Percentiles rank a stretch among this genome's conserved stretches.
Evolutionary conservation across 495 filamentous ascomycete genomes (phyloP).

Genomic region (Hypoxylon lienhwacheense): DNA sequence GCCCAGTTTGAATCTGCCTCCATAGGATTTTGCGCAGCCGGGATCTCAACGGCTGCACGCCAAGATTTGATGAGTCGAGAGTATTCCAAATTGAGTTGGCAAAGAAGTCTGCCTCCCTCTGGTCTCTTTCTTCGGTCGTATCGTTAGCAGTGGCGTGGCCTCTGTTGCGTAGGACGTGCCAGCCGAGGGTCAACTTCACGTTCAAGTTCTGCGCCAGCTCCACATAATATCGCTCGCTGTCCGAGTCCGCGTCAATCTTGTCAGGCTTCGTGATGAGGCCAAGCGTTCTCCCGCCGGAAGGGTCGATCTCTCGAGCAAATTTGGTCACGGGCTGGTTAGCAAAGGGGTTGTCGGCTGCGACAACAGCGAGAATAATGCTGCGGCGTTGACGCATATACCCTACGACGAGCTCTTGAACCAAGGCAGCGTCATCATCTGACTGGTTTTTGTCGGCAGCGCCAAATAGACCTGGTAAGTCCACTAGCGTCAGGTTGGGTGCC

Average conservation of each 20-base stretch:
- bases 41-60: constrained; percentile 20
- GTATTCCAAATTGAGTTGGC: constrained; percentile 18
- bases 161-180: constrained; percentile 55
- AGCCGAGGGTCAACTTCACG: constrained; percentile 50
- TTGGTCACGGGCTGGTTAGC: constrained; percentile 53
- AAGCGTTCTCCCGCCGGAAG: constrained; percentile 45
- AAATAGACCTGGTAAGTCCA: constrained; percentile 59
- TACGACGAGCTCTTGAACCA: constrained; percentile 50
- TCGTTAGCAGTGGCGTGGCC: constrained; percentile 41
- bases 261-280: constrained; percentile 60
- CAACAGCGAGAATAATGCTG: constrained; percentile 56
- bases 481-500: constrained; percentile 55
- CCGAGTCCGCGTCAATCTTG: constrained; percentile 44
- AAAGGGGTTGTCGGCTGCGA: constrained; percentile 54
- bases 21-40: constrained; percentile 29
- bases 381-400: constrained; percentile 51
- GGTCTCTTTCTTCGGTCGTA: constrained; percentile 40
- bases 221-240: constrained; percentile 45
- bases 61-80: constrained; percentile 19
- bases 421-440: constrained; percentile 42
- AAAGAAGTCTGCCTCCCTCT: constrained; percentile 42
- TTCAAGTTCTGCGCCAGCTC: constrained; percentile 51
- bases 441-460: constrained; percentile 49
- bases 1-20: constrained; percentile 27
- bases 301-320: constrained; percentile 46